Percentiles rank a stretch among this genome's conserved stretches.
phyloP scores from a whole-genome alignment of 164 flowering plant species.

The Euptelea pleiosperma region DNA sequence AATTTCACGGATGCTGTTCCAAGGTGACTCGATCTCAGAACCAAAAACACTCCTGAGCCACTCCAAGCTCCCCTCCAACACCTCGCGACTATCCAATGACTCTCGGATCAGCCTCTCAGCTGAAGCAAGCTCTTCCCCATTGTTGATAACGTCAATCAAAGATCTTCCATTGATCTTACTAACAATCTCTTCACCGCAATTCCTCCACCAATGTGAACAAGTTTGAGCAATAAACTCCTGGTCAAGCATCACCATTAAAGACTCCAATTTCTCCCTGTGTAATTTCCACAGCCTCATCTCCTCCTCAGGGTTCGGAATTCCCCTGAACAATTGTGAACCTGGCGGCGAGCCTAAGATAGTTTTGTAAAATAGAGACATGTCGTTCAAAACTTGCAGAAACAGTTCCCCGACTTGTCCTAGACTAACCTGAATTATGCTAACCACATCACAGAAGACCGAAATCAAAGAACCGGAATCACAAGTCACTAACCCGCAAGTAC shows the following conservation, averaged over 20 bases:
- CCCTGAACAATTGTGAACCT: constrained; percentile 89
- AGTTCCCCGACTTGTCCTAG: constrained; percentile 85
- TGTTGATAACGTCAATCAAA: constrained; percentile 60
- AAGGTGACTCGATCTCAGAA: constrained; percentile 88
- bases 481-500: constrained; percentile 19
- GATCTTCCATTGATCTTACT: constrained; percentile 56
- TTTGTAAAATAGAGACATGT: constrained; percentile 89
- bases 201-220: constrained; percentile 72
- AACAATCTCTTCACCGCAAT: constrained; percentile 63
- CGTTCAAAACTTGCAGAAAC: constrained; percentile 77
- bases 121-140: constrained; percentile 64
- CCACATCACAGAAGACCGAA: constrained; percentile 60
- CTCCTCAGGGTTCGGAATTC: constrained; percentile 87
- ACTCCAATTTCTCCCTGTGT: constrained; percentile 69
- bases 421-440: constrained; percentile 69
- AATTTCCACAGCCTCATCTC: constrained; percentile 83
- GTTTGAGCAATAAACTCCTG: constrained; percentile 54
- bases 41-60: constrained; percentile 96
- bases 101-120: constrained; percentile 79
- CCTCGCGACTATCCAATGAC: constrained; percentile 76
- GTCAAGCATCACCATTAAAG: constrained; percentile 58
- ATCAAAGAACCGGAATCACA: constrained; percentile 35
- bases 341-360: constrained; percentile 79
- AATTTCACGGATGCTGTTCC: constrained; percentile 81
- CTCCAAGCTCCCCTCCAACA: constrained; percentile 82